phyloP scores from a whole-genome alignment of 129 eudicot genomes.

The Centella asiatica region DNA sequence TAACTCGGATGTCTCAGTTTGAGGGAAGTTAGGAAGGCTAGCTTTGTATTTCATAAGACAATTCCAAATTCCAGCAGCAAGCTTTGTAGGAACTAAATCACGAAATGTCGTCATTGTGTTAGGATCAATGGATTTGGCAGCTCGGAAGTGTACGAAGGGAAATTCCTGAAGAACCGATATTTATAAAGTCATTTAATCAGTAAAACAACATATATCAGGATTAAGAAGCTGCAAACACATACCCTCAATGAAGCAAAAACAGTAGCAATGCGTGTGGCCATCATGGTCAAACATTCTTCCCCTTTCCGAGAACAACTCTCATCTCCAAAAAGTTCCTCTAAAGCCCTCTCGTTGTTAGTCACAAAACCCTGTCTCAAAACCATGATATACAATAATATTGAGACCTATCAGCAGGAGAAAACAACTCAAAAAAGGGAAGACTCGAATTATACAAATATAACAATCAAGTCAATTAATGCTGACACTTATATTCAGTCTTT shows the following conservation, averaged over 20 bases:
- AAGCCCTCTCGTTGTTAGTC: slow-evolving; percentile 79
- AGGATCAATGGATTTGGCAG: slow-evolving; percentile 86
- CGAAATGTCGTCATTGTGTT: slow-evolving; percentile 81
- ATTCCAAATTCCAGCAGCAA: slow-evolving; percentile 94
- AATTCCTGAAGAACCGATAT: slow-evolving; percentile 55
- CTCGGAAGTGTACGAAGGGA: slow-evolving; percentile 88
- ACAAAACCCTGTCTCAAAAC: slow-evolving; percentile 51
- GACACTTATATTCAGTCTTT: too few relatives aligned
- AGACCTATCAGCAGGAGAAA: background rate
- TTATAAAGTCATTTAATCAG: slow-evolving; percentile 10
- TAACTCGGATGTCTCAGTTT: slow-evolving; percentile 89
- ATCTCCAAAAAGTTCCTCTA: slow-evolving; percentile 88
- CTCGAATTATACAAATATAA: background rate
- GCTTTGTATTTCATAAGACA: slow-evolving; percentile 71
- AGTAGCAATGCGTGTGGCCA: slow-evolving; percentile 88
- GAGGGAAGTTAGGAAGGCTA: slow-evolving; percentile 60
- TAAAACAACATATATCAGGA: background rate
- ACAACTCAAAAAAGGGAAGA: background rate
- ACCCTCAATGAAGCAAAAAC: slow-evolving; percentile 92
- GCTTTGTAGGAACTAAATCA: slow-evolving; percentile 88
- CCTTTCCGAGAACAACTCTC: slow-evolving; percentile 66
- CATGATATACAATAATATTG: background rate
- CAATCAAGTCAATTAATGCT: background rate
- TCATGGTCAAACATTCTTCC: slow-evolving; percentile 59
- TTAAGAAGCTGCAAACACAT: slow-evolving; percentile 18